phyloP scores from a whole-genome alignment of 345 rosid species.

The Stellera chamaejasme region DNA sequence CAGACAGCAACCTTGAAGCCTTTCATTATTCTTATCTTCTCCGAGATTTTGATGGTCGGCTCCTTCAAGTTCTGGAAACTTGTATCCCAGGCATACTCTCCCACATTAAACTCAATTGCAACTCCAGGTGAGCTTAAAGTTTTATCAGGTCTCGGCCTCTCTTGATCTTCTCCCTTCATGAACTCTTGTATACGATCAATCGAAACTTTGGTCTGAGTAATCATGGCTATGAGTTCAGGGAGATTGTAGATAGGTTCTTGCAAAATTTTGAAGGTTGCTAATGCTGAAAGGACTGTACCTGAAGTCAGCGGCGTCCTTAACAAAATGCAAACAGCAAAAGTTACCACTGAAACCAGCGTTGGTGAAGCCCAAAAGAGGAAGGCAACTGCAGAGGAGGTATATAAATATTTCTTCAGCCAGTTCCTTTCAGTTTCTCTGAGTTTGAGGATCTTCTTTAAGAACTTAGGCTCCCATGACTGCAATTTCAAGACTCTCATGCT shows the following conservation, averaged over 20 bases:
- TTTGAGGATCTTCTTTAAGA: slow-evolving; percentile 34
- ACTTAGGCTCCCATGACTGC: slow-evolving; percentile 41
- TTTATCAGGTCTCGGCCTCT: slow-evolving; percentile 14
- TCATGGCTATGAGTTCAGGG: slow-evolving; percentile 55
- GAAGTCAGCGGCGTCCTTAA: slow-evolving; percentile 32
- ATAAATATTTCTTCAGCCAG: slow-evolving; percentile 41
- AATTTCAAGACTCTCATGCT: slow-evolving; percentile 48
- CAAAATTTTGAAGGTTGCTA: slow-evolving; percentile 52
- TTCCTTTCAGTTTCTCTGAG: slow-evolving; percentile 46
- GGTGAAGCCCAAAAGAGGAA: slow-evolving; percentile 62
- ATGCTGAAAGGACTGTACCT: slow-evolving; percentile 46
- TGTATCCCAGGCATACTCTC: slow-evolving; percentile 46
- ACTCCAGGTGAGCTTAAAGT: slow-evolving; percentile 15
- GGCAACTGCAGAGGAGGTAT: slow-evolving; percentile 46
- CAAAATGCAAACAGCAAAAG: slow-evolving; percentile 47
- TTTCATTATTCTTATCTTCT: slow-evolving; percentile 30
- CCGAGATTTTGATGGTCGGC: slow-evolving; percentile 24
- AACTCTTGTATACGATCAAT: slow-evolving; percentile 37
- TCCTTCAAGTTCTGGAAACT: slow-evolving; percentile 15
- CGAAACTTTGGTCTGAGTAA: slow-evolving; percentile 49
- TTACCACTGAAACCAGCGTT: slow-evolving; percentile 41
- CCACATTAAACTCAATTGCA: slow-evolving; percentile 25
- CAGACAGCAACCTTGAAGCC: slow-evolving; percentile 59
- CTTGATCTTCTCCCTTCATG: slow-evolving; percentile 36
- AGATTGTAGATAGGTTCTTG: slow-evolving; percentile 60